Evolutionary conservation across 495 filamentous ascomycete species (phyloP).

Genomic region (Thozetella sp.): DNA sequence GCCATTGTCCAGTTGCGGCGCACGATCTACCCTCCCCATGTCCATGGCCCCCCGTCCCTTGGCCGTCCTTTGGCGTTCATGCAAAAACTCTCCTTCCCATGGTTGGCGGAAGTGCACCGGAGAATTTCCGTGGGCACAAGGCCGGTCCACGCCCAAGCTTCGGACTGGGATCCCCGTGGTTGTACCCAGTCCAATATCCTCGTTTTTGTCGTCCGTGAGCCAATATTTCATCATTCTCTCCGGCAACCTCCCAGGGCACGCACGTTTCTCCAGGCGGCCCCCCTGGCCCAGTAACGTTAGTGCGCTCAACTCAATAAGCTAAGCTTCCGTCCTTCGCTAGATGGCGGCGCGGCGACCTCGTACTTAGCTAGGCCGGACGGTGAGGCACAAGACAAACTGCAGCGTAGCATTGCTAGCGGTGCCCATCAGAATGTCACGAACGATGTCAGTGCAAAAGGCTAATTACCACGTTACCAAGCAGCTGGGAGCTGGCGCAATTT

Average conservation of each 20-base stretch:
- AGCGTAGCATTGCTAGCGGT: too few species aligned
- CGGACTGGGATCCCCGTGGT: background rate
- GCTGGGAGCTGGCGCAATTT: background rate
- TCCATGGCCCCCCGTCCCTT: background rate
- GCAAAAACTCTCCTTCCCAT: background rate
- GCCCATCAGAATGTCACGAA: conserved; percentile 3
- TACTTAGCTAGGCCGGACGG: too few species aligned
- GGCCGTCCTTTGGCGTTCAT: background rate
- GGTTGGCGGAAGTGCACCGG: background rate
- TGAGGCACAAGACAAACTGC: background rate
- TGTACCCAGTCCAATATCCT: background rate
- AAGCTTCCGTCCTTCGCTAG: too few species aligned
- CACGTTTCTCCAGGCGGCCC: background rate
- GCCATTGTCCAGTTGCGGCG: conserved; percentile 12
- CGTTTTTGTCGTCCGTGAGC: background rate
- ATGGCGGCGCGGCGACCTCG: too few species aligned
- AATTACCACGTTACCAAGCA: background rate
- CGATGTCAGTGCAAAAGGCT: background rate
- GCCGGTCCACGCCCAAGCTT: too few species aligned
- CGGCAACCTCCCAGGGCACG: background rate
- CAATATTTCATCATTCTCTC: background rate
- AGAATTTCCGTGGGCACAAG: background rate
- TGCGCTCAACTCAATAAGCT: too few species aligned
- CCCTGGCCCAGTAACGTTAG: too few species aligned
- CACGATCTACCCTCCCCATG: conserved; percentile 1